Conservation (phyloP, 345 rosid genomes). For the Tarenaya hassleriana region DNA sequence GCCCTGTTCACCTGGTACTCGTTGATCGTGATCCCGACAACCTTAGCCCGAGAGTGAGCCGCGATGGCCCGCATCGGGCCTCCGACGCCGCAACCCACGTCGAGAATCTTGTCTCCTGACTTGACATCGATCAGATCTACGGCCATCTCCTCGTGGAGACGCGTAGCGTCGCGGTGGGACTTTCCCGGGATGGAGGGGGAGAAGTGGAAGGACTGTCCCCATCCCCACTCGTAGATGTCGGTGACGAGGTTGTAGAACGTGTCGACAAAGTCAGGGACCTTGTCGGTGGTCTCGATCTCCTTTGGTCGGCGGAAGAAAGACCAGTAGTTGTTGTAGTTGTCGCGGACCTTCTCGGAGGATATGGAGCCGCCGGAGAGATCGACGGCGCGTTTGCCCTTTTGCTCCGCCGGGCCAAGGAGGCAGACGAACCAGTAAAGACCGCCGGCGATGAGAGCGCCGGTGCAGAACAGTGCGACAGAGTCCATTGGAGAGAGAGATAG, state of each 20-base stretch:
- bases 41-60: constrained; percentile 72
- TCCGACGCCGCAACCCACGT: constrained; percentile 94
- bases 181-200: constrained; percentile 73
- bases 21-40: constrained; percentile 90
- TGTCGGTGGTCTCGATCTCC: constrained; percentile 72
- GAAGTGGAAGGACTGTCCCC: constrained; percentile 99
- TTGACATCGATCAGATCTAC: constrained; percentile 65
- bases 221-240: constrained; percentile 98
- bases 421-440: constrained; percentile 88
- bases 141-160: constrained; percentile 84
- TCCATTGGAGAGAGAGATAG: constrained; percentile 37
- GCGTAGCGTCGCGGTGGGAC: constrained; percentile 80
- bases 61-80: constrained; percentile 99
- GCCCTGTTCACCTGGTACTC: constrained; percentile 94
- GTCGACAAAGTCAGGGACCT: constrained; percentile 87
- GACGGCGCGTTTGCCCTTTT: constrained; percentile 61
- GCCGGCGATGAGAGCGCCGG: constrained; percentile 61
- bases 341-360: constrained; percentile 70
- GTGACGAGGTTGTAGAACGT: constrained; percentile 90
- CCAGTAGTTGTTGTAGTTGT: constrained; percentile 77
- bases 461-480: constrained; percentile 51
- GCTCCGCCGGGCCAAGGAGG: constrained; percentile 79
- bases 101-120: constrained; percentile 55
- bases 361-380: constrained; percentile 92
- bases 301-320: constrained; percentile 83